Evolutionary conservation across 1,139 yeast species (phyloP).

Genomic region (Yamadazyma pseudoaaseri): DNA sequence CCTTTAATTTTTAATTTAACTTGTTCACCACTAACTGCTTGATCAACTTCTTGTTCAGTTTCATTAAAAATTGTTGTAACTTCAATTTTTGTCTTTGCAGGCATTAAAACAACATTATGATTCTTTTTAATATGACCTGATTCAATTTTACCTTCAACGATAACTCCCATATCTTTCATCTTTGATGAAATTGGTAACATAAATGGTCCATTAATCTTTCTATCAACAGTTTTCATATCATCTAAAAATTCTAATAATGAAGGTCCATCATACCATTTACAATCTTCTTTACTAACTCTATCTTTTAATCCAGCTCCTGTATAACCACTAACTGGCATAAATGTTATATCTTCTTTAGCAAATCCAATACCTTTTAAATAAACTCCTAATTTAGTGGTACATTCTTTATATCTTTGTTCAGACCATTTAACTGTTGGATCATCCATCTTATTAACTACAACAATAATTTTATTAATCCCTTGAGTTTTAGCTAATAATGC

Average conservation of each 20-base stretch:
- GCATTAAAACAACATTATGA: constrained; percentile 79
- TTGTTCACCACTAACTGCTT: constrained; percentile 95
- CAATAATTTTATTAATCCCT: constrained; percentile 91
- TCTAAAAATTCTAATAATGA: constrained; percentile 88
- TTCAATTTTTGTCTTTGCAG: constrained; percentile 80
- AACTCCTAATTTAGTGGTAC: constrained; percentile 73
- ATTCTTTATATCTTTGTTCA: constrained; percentile 92
- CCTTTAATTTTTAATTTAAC: constrained; percentile 91
- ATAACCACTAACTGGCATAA: constrained; percentile 97
- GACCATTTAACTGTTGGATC: constrained; percentile 97
- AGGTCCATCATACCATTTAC: constrained; percentile 96
- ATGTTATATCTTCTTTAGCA: constrained; percentile 75
- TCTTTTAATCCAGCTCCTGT: constrained; percentile 97
- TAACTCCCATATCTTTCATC: constrained; percentile 94
- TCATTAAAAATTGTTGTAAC: constrained; percentile 87
- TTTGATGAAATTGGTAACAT: constrained; percentile 95
- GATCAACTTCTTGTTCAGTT: constrained; percentile 90
- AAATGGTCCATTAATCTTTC: constrained; percentile 91
- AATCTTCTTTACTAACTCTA: constrained; percentile 63
- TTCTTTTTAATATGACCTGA: constrained; percentile 90
- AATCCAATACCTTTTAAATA: constrained; percentile 92
- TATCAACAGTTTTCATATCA: constrained; percentile 72
- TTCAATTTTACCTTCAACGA: constrained; percentile 97
- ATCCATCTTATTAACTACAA: constrained; percentile 98
- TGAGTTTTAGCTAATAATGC: constrained; percentile 97